Evolutionary conservation across 2,329 filamentous ascomycete species (phyloP), one percentile per base, ranked within the genome.

Genomic region (Aspergillus felis): DNA sequence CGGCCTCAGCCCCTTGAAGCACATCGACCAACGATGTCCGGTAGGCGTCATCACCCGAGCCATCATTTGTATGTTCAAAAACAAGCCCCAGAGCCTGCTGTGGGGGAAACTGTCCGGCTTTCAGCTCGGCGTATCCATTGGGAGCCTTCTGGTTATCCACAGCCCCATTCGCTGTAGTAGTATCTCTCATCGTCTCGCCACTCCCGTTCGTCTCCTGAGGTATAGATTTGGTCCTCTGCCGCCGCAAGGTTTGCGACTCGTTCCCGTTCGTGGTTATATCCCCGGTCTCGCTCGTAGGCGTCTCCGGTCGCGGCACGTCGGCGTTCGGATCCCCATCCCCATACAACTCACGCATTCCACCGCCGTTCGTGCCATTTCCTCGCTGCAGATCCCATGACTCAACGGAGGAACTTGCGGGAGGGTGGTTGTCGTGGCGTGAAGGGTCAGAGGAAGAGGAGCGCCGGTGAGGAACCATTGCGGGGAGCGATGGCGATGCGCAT

Each of bases 11-110:
- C 67, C 68, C 41, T 71, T 66, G 7, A 71, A 60, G 35, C 12
- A 77, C 61, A 58, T 71, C 62, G 52, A 70, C 64, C 20, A 68
- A 32, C 8, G 70, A 66, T 22, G 69, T 64, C 4, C 61, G 60
- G 25, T 63, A 2, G 28, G 28, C 28, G 10, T 29, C 1, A 4
- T 29, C 59, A 7, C 54, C 47, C 1, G 56, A 24, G 3, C 42
- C 54, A 48, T 57, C 50, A 41, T 60, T 22, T 5, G 57, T 57
- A 46, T 66, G 64, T 35, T 64, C 57, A 44, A 65, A 61, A 41
- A 67, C 42, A 35, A 66, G 50, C 9, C 65, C 64, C 29, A 65
- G 52, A 8, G 61, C 54, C 53, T 64, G 62, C 28, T 22, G 48
- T 51, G 47, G 17, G 41, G 51, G 29, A 50, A 44, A 29, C 42